Base-by-base conservation (phyloP, 2,329 filamentous ascomycete species). In the Exophiala calicioides region DNA sequence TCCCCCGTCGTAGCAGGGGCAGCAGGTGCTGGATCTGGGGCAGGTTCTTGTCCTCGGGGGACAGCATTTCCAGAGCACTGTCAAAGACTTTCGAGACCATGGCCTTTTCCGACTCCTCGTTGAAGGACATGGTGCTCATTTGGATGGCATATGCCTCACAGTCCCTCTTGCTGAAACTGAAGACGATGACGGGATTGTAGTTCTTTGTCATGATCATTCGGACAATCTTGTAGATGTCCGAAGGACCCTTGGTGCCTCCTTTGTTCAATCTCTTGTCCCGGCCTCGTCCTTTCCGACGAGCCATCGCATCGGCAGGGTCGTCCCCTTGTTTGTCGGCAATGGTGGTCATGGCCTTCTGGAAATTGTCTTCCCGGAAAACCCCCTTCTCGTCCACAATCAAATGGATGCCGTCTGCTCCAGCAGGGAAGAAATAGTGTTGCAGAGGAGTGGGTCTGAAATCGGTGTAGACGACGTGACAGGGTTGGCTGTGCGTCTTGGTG, bases 181-280 rank as follows among this genome's bases (percentile, higher is more conserved):
- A 98, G 29, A 98, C 90, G 65, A 98, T 98, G 60, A 97, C 93
- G 0, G 93, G 93, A 62, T 98, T 96, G 71, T 93, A 94, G 65
- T 87, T 93, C 73, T 90, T 95, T 70, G 88, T 79, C 85, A 98
- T 95, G 59, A 97, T 95, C 93, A 98, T 98, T 68, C 87, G 88
- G 58, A 98, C 87, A 61, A 98, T 95, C 76, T 96, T 97, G 74
- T 89, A 90, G 52, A 98, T 95, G 68, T 98, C 93, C 1, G 82
- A 83, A 10, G 81, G 73, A 20, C 78, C 81, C 51, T 85, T 79
- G 43, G 75, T 79, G n/a, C 87, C 87, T 38, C 90, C 90, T 70
- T 94, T 96, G 69, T 91, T 90, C 3, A 82, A 83, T 70, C 86
- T 91, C 75, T 95, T 96, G 65, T 95, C 85, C 66, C 91, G 95